Evolutionary conservation across 352 stramenopile species (phyloP).

Genomic region (Phytophthora citricola): DNA sequence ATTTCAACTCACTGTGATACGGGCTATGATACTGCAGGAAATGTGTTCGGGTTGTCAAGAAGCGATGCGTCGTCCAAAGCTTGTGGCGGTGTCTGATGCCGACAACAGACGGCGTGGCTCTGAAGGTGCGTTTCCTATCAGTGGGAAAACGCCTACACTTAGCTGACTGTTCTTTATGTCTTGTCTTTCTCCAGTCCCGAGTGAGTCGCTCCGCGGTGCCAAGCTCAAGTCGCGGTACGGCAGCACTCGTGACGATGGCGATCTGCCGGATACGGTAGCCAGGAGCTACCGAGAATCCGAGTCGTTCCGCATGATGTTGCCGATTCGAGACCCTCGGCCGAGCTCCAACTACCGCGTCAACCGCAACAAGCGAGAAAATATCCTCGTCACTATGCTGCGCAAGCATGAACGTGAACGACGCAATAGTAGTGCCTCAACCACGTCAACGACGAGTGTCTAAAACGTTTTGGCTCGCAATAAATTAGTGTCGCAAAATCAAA

Average conservation of each 20-base stretch:
- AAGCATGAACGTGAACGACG: conserved; percentile 39
- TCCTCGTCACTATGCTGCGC: conserved; percentile 65
- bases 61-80: conserved; percentile 59
- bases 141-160: neutral
- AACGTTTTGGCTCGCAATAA: neutral
- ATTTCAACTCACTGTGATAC: conserved; percentile 6
- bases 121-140: conserved; percentile 13
- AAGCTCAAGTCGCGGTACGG: conserved; percentile 47
- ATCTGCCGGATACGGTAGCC: conserved; percentile 33
- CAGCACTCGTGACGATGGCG: conserved; percentile 41
- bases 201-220: conserved; percentile 21
- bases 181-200: conserved; percentile 9
- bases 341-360: conserved; percentile 45
- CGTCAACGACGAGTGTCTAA: conserved; percentile 4
- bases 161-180: neutral
- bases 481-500: conserved; percentile 9
- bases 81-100: conserved; percentile 43
- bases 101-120: conserved; percentile 31
- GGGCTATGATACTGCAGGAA: conserved; percentile 36
- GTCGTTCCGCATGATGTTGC: conserved; percentile 68
- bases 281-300: conserved; percentile 53
- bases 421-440: conserved; percentile 6
- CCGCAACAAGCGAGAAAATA: conserved; percentile 51
- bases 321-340: conserved; percentile 55
- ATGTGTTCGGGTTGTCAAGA: conserved; percentile 63